A percentile compares a stretch with the other conserved stretches of the same genome.
Evolutionary conservation across 1,284 basidiomycete species (phyloP).

Genomic region (Ceratobasidium sp.): DNA sequence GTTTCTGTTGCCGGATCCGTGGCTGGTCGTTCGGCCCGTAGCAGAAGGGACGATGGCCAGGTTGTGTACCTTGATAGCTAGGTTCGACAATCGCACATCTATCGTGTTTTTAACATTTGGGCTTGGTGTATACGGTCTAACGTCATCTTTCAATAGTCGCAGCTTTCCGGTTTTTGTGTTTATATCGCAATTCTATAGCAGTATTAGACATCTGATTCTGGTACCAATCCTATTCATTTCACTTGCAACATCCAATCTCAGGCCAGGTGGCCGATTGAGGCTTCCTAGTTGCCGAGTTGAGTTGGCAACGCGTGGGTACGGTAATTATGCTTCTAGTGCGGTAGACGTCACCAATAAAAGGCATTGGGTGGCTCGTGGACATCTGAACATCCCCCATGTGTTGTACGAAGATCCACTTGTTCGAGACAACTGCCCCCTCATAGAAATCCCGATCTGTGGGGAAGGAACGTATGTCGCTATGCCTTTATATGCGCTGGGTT

Average conservation of each 20-base stretch:
- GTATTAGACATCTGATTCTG: conserved; percentile 2
- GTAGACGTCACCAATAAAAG: background rate
- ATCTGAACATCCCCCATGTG: too few relatives aligned
- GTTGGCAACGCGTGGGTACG: conserved; percentile 11
- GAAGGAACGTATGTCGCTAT: background rate
- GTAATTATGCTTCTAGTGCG: background rate
- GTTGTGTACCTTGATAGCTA: conserved; percentile 30
- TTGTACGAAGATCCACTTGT: background rate
- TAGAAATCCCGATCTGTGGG: background rate
- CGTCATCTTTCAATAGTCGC: conserved; percentile 9
- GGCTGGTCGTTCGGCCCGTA: conserved; percentile 36
- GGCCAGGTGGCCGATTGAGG: background rate
- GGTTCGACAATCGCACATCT: background rate
- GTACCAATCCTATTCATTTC: conserved; percentile 32
- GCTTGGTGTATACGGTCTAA: conserved; percentile 30
- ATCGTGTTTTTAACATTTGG: conserved; percentile 13
- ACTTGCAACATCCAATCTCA: background rate
- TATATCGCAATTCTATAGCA: conserved; percentile 10
- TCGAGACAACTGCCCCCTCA: background rate
- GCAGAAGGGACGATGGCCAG: conserved; percentile 25
- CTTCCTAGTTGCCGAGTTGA: conserved; percentile 9
- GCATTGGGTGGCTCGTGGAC: background rate
- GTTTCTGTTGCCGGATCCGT: conserved; percentile 34
- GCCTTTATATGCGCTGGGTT: conserved; percentile 5
- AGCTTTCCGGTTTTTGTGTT: conserved; percentile 29